Evolutionary conservation across 768 basidiomycete genomes (phyloP), one percentile per base, ranked within the genome.

Genomic region (Russula foetens): DNA sequence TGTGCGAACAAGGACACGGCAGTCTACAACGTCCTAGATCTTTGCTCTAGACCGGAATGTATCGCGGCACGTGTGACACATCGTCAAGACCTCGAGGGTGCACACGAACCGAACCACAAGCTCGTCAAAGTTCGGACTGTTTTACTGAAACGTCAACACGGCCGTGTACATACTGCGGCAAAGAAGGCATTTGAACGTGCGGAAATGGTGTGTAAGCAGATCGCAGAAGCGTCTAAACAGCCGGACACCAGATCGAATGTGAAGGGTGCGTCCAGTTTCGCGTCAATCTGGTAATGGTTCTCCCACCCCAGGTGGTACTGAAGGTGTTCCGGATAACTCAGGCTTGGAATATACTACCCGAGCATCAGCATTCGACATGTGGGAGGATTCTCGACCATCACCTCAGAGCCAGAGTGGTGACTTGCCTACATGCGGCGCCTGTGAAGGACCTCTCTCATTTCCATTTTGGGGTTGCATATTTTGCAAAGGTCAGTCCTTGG

Each of bases 21-120:
- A 24, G 6, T 24, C 26, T 48, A 58, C 21, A 66, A 68, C 31
- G 67, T 68, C 7, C 55, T 73, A 14, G 72, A 74, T 60, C 67
- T 73, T 35, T 73, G 71, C 59, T 65, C 68, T 24, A 48, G 58
- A 7, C 66, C 66, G n/a, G n/a, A n/a, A n/a, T n/a, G n/a, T n/a
- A n/a, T n/a, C n/a, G n/a, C n/a, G n/a, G n/a, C n/a, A n/a, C 56
- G 60, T 7, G 43, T 71, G 21, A 61, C 56, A n/a, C 47, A 44
- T 17, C 31, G 67, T 23, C 28, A 54, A 33, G 63, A 66, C 62
- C 53, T 69, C 45, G 50, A 64, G 29, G 62, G 41, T 8, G 23
- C 26, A 5, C 46, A 35, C 8, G 55, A 56, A 29, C 55, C 55
- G 12, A 26, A n/a, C 24, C 55, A 56, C 7, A 46, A n/a, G 17